Conservation (phyloP, 2,329 filamentous ascomycete genomes). For the Colletotrichum tanaceti region DNA sequence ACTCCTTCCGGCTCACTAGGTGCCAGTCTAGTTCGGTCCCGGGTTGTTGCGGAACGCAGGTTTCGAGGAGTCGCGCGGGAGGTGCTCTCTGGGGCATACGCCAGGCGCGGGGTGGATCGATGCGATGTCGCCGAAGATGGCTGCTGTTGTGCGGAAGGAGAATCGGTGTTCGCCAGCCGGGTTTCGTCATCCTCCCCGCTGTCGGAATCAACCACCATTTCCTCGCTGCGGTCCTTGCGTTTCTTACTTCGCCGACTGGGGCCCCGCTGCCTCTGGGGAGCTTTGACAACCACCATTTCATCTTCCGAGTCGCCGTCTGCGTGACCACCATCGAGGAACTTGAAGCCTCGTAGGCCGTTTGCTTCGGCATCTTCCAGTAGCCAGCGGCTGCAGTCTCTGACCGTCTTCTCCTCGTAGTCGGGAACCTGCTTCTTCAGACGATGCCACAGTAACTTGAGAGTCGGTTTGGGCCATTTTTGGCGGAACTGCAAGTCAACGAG, state of each 20-base stretch:
- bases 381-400: slow-evolving; percentile 51
- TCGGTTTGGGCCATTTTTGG: slow-evolving; percentile 52
- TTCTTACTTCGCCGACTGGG: background rate
- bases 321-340: slow-evolving; percentile 23
- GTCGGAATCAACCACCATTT: slow-evolving; percentile 15
- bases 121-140: slow-evolving; percentile 5
- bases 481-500: slow-evolving; percentile 57
- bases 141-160: slow-evolving; percentile 9
- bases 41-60: background rate
- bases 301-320: slow-evolving; percentile 15
- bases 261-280: background rate
- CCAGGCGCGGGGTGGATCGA: background rate
- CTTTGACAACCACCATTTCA: slow-evolving; percentile 11
- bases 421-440: slow-evolving; percentile 53
- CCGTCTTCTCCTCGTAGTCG: slow-evolving; percentile 46
- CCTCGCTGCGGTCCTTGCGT: slow-evolving; percentile 16
- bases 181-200: background rate
- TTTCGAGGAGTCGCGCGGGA: background rate
- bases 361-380: slow-evolving; percentile 50
- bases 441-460: slow-evolving; percentile 54
- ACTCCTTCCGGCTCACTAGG: background rate
- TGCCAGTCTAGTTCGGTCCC: slow-evolving; percentile 1
- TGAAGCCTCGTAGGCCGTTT: slow-evolving; percentile 4
- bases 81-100: background rate
- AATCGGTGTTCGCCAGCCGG: background rate